Conservation (phyloP, 1,284 basidiomycete species). For the Gymnopus androsaceus region DNA sequence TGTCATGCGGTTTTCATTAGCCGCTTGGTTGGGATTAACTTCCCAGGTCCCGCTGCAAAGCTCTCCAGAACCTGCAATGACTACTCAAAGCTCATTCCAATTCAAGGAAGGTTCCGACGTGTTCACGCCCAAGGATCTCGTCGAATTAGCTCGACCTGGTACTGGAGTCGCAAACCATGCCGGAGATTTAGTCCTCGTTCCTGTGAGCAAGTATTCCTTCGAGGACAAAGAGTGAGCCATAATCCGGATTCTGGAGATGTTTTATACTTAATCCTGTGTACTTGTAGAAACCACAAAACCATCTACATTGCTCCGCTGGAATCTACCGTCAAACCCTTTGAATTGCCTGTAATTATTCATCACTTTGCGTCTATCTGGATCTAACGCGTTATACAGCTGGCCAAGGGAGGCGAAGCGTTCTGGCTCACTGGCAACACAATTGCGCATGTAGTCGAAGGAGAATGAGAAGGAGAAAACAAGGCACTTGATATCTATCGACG, state of each 20-base stretch:
- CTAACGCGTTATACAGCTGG: constrained; percentile 37
- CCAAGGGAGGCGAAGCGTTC: constrained; percentile 70
- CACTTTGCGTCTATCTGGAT: not conserved
- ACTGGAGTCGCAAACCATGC: constrained; percentile 62
- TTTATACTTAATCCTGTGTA: too few relatives aligned
- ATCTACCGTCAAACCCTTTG: constrained; percentile 45
- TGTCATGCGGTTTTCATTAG: constrained; percentile 43
- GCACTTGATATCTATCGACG: constrained; percentile 50
- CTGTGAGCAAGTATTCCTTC: constrained; percentile 71
- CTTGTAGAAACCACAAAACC: constrained; percentile 64
- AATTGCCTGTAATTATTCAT: constrained; percentile 44
- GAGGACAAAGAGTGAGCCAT: constrained; percentile 62
- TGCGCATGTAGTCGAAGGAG: constrained; percentile 62
- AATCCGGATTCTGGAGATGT: not conserved
- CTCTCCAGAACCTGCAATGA: constrained; percentile 30
- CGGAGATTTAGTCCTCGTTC: constrained; percentile 68
- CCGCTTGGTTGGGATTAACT: constrained; percentile 50
- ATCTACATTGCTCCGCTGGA: constrained; percentile 65
- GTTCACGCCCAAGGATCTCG: constrained; percentile 74
- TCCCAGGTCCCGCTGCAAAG: constrained; percentile 50
- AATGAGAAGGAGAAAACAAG: too few relatives aligned
- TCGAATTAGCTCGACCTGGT: constrained; percentile 72
- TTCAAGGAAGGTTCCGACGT: constrained; percentile 58
- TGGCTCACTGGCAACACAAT: constrained; percentile 74
- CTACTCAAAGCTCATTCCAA: constrained; percentile 42